Base-by-base conservation (phyloP, 2,329 filamentous ascomycete genomes). In the Diaporthe vexans region DNA sequence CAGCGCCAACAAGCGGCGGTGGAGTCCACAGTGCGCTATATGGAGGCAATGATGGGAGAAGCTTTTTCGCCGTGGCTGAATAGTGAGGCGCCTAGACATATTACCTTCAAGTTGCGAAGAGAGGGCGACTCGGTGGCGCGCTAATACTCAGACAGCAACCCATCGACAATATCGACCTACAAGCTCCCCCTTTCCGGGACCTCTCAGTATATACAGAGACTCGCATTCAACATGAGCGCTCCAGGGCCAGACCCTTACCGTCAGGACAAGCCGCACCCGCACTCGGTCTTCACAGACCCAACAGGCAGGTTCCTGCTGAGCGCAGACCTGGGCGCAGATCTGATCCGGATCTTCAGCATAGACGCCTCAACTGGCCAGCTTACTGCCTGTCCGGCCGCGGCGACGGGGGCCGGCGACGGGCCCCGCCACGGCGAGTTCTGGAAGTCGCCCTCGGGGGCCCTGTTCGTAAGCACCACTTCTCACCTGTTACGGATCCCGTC, bases 181-280 rank as follows among this genome's bases (percentile, higher is more conserved):
- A 82, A 83, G 75, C 82, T 87, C 4, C 85, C 85, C 2, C 78
- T 86, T 17, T 76, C 76, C 11, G 68, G 75, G 8, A 76, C 76
- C 58, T 79, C 80, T 5, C 76, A 79, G 40, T 76, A 82, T 19
- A 69, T 84, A 5, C 82, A 86, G 74, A 81, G 81, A 74, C 76
- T 85, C 65, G 80, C 82, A 51, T 88, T 85, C 79, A 84, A 83
- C 75, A 83, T 87, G 82, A 75, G 81, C 3, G 77, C 78, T 11
- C 82, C 83, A 0, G 88, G 88, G 0, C 83, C 87, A 15, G 81
- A 84, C 59, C 81, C 86, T 6, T 79, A 78, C 40, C 86, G 89
- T n/a, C 89, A 91, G 79, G 86, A 90, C 73, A 85, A 84, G 7
- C 84, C 89, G 8, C 89, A 91, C 77, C 89, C 88, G 10, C 89